These are phyloP conservation scores for Teunomyces panamensis DNA, from an alignment of 805 yeast genomes.

Conservation along the genomic window DNA sequence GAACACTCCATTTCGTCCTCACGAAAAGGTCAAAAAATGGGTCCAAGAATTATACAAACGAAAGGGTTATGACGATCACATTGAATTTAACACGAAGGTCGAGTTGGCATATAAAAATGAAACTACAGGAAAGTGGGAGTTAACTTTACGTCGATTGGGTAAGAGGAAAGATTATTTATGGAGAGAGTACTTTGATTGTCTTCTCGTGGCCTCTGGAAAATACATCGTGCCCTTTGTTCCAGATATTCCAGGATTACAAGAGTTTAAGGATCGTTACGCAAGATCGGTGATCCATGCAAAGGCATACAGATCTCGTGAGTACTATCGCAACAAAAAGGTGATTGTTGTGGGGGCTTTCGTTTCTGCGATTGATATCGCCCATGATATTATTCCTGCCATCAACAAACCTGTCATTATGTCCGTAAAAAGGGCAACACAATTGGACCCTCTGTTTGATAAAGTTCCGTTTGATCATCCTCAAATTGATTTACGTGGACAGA, in stretches of 20 bases:
- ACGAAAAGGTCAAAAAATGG: conserved; percentile 15
- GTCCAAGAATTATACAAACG: conserved; percentile 17
- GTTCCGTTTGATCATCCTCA: conserved; percentile 11
- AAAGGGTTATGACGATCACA: conserved; percentile 19
- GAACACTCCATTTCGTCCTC: conserved; percentile 19
- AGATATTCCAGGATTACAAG: conserved; percentile 15
- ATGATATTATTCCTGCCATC: conserved; percentile 18
- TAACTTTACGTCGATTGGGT: conserved; percentile 13
- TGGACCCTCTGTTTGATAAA: conserved; percentile 5
- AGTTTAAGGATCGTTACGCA: conserved; percentile 11
- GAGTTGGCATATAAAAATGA: conserved; percentile 23
- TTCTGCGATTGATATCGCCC: conserved; percentile 15
- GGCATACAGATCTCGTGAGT: conserved; percentile 14
- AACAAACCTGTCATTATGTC: conserved; percentile 15
- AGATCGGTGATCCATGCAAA: conserved; percentile 18
- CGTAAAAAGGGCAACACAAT: conserved; percentile 15
- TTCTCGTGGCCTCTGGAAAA: conserved; percentile 21
- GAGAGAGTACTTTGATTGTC: conserved; percentile 17
- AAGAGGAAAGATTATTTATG: conserved; percentile 14
- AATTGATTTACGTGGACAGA: conserved; percentile 8
- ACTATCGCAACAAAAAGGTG: conserved; percentile 15
- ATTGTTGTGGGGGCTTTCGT: conserved; percentile 19
- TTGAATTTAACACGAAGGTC: conserved; percentile 22
- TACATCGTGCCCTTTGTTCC: conserved; percentile 22
- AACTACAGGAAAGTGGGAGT: conserved; percentile 15